These are phyloP conservation scores for Claviceps sp. DNA, from an alignment of 2,329 filamentous ascomycete species.

Conservation along the genomic window DNA sequence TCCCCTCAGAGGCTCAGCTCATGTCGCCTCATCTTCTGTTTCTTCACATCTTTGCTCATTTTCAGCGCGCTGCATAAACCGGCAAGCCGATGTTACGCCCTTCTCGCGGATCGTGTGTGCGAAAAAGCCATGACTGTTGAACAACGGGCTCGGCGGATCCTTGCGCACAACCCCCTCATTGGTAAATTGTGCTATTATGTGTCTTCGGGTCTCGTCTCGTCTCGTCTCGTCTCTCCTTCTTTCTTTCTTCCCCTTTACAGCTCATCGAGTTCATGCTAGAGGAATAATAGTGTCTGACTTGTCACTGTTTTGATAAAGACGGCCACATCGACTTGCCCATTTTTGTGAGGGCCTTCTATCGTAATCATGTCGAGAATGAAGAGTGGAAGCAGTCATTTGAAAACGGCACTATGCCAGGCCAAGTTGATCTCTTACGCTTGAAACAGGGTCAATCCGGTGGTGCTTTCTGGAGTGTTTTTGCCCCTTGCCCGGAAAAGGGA, in stretches of 20 bases:
- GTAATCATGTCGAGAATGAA: constrained; percentile 64
- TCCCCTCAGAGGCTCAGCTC: not conserved
- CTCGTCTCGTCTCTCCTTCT: not conserved
- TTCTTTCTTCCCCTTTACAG: not conserved
- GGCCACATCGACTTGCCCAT: constrained; percentile 84
- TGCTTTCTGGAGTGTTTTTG: constrained; percentile 86
- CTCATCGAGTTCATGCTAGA: not conserved
- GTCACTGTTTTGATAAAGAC: constrained; percentile 36
- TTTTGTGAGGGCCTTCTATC: constrained; percentile 48
- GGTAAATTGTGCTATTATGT: constrained; percentile 22
- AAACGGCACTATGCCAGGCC: constrained; percentile 48
- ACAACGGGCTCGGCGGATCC: constrained; percentile 31
- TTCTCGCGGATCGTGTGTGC: constrained; percentile 12
- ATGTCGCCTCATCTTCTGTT: not conserved
- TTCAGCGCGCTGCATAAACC: constrained; percentile 16
- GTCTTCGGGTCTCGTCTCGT: not conserved
- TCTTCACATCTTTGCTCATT: constrained; percentile 15
- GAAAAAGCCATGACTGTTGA: constrained; percentile 24
- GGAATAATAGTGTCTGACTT: not conserved
- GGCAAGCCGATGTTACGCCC: constrained; percentile 12
- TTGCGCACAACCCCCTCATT: constrained; percentile 34
- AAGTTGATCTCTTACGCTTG: constrained; percentile 72
- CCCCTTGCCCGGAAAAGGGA: constrained; percentile 59
- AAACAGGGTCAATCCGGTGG: constrained; percentile 61
- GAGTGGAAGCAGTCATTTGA: constrained; percentile 66